Evolutionary conservation across 2,329 filamentous ascomycete species (phyloP), one percentile per base, ranked within the genome.

Genomic region (Colletotrichum sp.): DNA sequence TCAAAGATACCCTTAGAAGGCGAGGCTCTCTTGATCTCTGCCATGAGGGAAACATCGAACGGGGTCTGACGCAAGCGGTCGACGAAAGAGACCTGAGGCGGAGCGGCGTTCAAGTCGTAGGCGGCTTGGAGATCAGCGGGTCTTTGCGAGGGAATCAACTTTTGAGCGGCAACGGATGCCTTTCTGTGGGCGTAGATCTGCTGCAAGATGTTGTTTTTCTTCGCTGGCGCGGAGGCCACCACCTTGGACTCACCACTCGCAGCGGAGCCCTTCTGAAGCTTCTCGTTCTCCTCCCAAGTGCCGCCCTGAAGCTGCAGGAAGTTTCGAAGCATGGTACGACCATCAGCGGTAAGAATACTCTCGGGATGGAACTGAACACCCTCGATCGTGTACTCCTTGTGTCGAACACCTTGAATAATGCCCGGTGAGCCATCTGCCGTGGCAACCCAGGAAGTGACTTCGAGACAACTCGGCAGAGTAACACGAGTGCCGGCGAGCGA

Each of bases 311-410:
- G 93, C 74, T 90, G 90, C 76, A 99, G 87, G 84, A 99, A 99
- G 85, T 99, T 99, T 82, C 92, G 93, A 83, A 99, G 92, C 95
- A 99, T 98, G 44, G 91, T 87, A 44, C 96, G 93, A 5, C 98
- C 97, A 75, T 97, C 92, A 62, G 94, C 95, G 0, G 96, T 98
- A 68, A 99, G 87, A 74, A 99, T 99, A 83, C 96, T 99, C 85
- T 99, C 97, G 0, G 97, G 97, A 80, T 99, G 97, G 81, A 99
- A 99, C 83, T 99, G 97, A 18, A 99, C 97, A 55, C 96, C 97
- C 84, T 99, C 97, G n/a, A 99, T 90, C 3, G 95, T 91, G 81
- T 93, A 94, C 82, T 97, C 92, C 87, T 96, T 98, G 88, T 99
- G 97, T 62, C 97, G 93, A 62, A 99, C 95, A 63, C 97, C 97